These are phyloP conservation scores for Eucalyptus viminalis DNA, from an alignment of 345 rosid species.

Conservation along the genomic window DNA sequence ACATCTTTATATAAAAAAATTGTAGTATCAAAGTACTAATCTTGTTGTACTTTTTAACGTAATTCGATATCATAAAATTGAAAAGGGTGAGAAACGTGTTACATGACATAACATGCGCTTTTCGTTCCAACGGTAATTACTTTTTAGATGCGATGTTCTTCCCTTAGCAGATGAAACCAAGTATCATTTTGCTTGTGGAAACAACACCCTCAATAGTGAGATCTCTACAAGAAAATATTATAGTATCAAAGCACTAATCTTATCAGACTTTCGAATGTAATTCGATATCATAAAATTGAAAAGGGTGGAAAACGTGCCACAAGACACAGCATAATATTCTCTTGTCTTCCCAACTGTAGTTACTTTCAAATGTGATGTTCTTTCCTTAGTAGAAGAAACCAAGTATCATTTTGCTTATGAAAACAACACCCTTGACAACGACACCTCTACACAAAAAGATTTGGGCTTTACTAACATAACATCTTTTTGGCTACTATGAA, in stretches of 20 bases:
- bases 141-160: neutral
- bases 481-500: too few species aligned
- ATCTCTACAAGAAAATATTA: neutral
- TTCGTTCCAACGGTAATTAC: neutral
- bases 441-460: neutral
- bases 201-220: neutral
- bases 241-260: neutral
- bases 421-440: neutral
- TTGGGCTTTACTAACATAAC: too few species aligned
- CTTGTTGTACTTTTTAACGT: too few species aligned
- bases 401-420: neutral
- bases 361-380: neutral
- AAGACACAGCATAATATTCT: neutral
- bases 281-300: neutral
- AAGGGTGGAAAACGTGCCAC: neutral
- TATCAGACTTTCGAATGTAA: neutral
- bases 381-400: neutral
- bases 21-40: too few species aligned
- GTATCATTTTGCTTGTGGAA: neutral
- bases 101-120: neutral
- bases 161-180: neutral
- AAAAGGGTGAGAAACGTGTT: neutral
- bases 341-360: neutral
- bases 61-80: neutral
- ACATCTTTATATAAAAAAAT: too few species aligned